Conservation (phyloP, 306 rosid genomes). For the Morella rubra region DNA sequence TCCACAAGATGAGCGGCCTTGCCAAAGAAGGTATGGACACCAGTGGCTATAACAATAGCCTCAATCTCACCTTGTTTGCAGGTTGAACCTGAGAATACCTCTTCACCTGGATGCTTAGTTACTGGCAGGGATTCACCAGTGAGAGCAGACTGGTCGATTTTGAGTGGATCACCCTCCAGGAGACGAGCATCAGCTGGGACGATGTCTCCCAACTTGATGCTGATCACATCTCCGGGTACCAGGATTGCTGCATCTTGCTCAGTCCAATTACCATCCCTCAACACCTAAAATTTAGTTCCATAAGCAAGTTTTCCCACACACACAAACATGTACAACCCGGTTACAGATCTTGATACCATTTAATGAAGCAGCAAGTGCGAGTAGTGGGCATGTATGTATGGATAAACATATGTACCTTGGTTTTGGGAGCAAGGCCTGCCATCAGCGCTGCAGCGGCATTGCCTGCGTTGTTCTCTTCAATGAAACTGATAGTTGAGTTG, state of each 20-base stretch:
- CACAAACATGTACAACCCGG: no score
- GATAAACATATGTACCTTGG: conserved; percentile 55
- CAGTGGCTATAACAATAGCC: conserved; percentile 92
- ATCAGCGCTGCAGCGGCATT: conserved; percentile 92
- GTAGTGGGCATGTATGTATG: neutral
- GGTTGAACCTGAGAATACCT: conserved; percentile 86
- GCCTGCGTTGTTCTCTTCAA: conserved; percentile 92
- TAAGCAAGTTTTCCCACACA: neutral
- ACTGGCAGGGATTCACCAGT: conserved; percentile 93
- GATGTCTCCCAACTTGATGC: conserved; percentile 91
- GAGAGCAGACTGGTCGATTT: conserved; percentile 90
- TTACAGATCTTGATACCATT: neutral
- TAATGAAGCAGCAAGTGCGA: neutral
- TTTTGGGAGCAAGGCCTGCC: conserved; percentile 98
- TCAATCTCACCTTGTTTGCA: conserved; percentile 96
- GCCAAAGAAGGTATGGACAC: conserved; percentile 91
- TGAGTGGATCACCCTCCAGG: conserved; percentile 80
- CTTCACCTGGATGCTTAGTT: conserved; percentile 70
- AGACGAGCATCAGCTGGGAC: conserved; percentile 94
- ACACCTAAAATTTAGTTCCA: conserved; percentile 42
- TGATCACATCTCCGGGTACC: conserved; percentile 89
- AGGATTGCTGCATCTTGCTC: conserved; percentile 77
- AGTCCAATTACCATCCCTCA: conserved; percentile 82
- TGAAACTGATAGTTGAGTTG: conserved; percentile 89
- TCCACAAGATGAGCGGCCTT: conserved; percentile 97